Conservation (phyloP, 768 basidiomycete genomes). For the Suillus sp. region DNA sequence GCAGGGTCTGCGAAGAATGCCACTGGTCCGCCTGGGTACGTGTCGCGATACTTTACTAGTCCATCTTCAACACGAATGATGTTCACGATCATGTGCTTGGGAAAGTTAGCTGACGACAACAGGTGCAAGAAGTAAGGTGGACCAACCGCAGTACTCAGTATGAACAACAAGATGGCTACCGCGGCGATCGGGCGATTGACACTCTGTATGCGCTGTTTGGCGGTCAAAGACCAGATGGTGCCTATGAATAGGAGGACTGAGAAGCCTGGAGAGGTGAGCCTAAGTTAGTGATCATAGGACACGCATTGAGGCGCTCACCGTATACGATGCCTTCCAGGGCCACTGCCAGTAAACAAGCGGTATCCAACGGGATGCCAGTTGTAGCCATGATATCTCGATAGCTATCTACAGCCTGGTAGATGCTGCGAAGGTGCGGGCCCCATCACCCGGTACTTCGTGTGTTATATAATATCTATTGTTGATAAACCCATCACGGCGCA, state of each 20-base stretch:
- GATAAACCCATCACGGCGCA: no score
- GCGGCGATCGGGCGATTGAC: background rate
- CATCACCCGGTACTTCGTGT: no score
- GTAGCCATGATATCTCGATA: no score
- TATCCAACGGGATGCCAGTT: background rate
- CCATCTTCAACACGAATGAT: background rate
- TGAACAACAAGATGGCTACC: background rate
- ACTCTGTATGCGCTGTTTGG: background rate
- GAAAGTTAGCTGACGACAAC: background rate
- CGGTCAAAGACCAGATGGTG: background rate
- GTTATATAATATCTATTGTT: no score
- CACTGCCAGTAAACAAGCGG: background rate
- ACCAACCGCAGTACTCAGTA: background rate
- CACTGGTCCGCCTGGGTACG: background rate
- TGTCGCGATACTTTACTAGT: background rate
- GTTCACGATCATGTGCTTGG: background rate
- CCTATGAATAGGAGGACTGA: background rate
- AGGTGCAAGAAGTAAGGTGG: background rate
- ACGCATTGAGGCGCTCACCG: background rate
- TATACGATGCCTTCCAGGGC: background rate
- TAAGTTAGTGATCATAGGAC: background rate
- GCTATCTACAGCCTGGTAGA: no score
- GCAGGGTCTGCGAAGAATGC: background rate
- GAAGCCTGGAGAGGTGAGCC: background rate
- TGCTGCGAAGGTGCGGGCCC: no score